These are phyloP conservation scores for Ampelocalamus luodianensis DNA, from an alignment of 176 grass and related monocot genomes.

Conservation along the genomic window DNA sequence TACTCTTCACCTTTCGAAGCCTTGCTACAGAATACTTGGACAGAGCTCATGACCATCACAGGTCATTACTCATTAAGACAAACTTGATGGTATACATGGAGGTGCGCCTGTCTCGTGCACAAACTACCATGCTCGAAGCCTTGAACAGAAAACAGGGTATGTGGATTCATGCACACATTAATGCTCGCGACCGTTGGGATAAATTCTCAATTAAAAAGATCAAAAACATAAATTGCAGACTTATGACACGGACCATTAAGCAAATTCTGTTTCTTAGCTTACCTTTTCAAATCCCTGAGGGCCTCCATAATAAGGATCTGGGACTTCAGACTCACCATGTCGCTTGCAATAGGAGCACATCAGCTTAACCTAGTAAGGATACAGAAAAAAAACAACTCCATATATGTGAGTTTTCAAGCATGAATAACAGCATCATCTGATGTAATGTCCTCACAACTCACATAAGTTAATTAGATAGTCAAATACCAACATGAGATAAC, in stretches of 20 bases:
- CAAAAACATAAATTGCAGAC: background rate
- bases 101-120: background rate
- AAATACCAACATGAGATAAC: constrained; percentile 29
- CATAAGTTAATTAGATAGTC: constrained; percentile 7
- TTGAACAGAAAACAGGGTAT: background rate
- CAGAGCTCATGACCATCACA: constrained; percentile 3
- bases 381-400: background rate
- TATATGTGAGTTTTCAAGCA: background rate
- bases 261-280: background rate
- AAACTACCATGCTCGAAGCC: constrained; percentile 6
- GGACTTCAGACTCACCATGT: constrained; percentile 86
- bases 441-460: background rate
- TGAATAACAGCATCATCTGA: background rate
- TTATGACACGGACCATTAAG: constrained; percentile 1
- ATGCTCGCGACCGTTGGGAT: background rate
- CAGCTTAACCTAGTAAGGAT: constrained; percentile 72
- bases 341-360: constrained; percentile 95
- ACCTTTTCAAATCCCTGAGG: constrained; percentile 95
- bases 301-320: constrained; percentile 97
- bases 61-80: background rate
- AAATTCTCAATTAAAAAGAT: constrained; percentile 12
- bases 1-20: background rate
- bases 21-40: constrained; percentile 10
- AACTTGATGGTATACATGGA: background rate
- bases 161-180: background rate